A percentile compares a stretch with the other conserved stretches of the same genome.
Conservation (phyloP, 345 rosid genomes). For the Combretum micranthum region DNA sequence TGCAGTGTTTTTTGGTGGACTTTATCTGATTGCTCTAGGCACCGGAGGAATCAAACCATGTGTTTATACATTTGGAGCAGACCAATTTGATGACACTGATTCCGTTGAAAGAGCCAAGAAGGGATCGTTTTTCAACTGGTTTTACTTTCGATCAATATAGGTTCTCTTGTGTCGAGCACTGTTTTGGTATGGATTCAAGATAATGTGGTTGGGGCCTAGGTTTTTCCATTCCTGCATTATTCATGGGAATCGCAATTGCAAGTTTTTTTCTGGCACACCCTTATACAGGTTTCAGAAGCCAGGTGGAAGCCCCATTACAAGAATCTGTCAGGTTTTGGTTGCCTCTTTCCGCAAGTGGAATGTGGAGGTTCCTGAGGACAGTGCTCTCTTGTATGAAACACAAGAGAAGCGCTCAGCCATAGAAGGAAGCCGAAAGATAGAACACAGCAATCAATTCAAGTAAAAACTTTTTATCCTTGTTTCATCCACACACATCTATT, state of each 20-base stretch:
- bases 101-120: constrained; percentile 25
- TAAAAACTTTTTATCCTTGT: constrained; percentile 9
- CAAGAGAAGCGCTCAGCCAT: constrained; percentile 25
- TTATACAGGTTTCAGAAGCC: constrained; percentile 41
- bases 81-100: constrained; percentile 45
- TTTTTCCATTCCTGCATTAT: constrained; percentile 42
- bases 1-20: constrained; percentile 35
- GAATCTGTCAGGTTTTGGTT: constrained; percentile 40
- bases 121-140: constrained; percentile 40
- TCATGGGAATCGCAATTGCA: constrained; percentile 34
- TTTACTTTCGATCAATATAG: constrained; percentile 43
- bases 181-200: constrained; percentile 43
- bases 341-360: constrained; percentile 32
- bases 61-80: constrained; percentile 36
- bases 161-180: constrained; percentile 38
- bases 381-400: constrained; percentile 29
- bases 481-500: not conserved
- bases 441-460: constrained; percentile 31
- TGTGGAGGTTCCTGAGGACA: constrained; percentile 26
- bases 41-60: constrained; percentile 50
- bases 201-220: constrained; percentile 44
- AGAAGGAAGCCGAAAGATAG: constrained; percentile 37
- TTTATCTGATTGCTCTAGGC: constrained; percentile 44
- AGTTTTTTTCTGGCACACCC: constrained; percentile 41
- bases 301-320: constrained; percentile 44